These are phyloP conservation scores for Globisporangium rhizosaccharum DNA, from an alignment of 352 stramenopile species.

Conservation along the genomic window DNA sequence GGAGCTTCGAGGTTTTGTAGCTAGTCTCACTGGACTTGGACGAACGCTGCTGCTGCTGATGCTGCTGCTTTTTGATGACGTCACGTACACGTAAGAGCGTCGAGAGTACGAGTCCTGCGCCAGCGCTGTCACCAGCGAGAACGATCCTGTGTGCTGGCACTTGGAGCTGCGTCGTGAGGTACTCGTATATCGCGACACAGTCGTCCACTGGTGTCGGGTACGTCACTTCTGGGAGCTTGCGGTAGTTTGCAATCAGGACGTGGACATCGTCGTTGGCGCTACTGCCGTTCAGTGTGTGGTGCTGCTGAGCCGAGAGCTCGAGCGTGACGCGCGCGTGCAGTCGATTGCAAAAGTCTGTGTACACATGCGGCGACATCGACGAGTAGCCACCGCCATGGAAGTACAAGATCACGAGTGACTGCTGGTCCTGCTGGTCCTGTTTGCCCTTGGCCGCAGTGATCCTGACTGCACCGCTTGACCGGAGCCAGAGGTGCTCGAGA, in stretches of 20 bases:
- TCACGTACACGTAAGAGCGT: constrained; percentile 35
- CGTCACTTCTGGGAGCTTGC: constrained; percentile 39
- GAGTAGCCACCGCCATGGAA: constrained; percentile 57
- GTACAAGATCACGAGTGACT: constrained; percentile 41
- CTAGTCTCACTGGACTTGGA: no score
- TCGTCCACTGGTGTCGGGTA: constrained; percentile 47
- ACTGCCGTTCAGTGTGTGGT: not conserved
- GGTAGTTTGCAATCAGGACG: constrained; percentile 65
- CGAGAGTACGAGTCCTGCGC: constrained; percentile 37
- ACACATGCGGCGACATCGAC: constrained; percentile 47
- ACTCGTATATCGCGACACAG: constrained; percentile 38
- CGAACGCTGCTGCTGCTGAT: no score
- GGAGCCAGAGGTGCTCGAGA: constrained; percentile 51
- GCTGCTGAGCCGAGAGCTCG: constrained; percentile 16
- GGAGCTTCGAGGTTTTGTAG: constrained; percentile 10
- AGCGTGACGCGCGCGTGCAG: constrained; percentile 19
- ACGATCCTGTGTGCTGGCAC: constrained; percentile 28
- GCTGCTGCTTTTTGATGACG: no score
- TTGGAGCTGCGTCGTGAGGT: constrained; percentile 24
- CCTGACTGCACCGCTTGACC: constrained; percentile 1
- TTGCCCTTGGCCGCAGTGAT: not conserved
- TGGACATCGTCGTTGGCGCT: constrained; percentile 26
- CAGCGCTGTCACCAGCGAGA: constrained; percentile 47
- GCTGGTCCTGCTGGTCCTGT: constrained; percentile 7
- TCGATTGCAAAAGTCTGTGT: constrained; percentile 39